Percentiles rank a stretch among this genome's conserved stretches.
Evolutionary conservation across 192 early-diverging fungal genomes (phyloP).

Genomic region (Coemansia guatemalensis): DNA sequence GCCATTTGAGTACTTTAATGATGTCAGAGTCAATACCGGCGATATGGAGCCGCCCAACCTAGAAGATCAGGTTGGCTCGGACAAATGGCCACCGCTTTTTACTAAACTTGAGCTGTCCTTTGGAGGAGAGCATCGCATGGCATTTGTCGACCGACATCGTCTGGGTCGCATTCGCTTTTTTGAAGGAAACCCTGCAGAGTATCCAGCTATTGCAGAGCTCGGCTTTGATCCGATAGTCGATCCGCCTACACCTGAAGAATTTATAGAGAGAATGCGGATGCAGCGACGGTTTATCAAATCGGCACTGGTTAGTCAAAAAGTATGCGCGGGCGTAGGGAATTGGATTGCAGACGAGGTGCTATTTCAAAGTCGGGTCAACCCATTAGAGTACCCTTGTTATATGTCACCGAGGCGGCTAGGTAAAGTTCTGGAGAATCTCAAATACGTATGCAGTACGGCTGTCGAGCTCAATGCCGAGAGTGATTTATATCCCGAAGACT

Average conservation of each 20-base stretch:
- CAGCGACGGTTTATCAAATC: slow-evolving; percentile 67
- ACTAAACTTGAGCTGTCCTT: slow-evolving; percentile 62
- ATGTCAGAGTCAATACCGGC: slow-evolving; percentile 17
- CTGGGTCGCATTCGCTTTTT: slow-evolving; percentile 67
- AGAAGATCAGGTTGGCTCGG: not conserved
- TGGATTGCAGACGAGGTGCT: slow-evolving; percentile 87
- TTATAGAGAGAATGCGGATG: slow-evolving; percentile 38
- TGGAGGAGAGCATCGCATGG: slow-evolving; percentile 21
- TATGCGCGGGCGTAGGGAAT: slow-evolving; percentile 81
- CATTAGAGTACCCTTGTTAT: slow-evolving; percentile 54
- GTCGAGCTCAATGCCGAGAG: slow-evolving; percentile 68
- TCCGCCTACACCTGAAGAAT: slow-evolving; percentile 56
- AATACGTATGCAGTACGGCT: slow-evolving; percentile 56
- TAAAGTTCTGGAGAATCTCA: slow-evolving; percentile 52
- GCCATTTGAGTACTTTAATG: slow-evolving; percentile 24
- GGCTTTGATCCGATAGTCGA: slow-evolving; percentile 75
- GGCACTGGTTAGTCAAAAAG: slow-evolving; percentile 71
- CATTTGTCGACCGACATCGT: slow-evolving; percentile 69
- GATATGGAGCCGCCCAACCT: slow-evolving; percentile 56
- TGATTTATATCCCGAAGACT: slow-evolving; percentile 62
- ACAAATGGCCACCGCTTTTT: slow-evolving; percentile 56
- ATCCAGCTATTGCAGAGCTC: slow-evolving; percentile 59
- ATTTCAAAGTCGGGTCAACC: slow-evolving; percentile 73
- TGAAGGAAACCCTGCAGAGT: slow-evolving; percentile 47
- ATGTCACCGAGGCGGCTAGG: slow-evolving; percentile 54